These are phyloP conservation scores for Globisporangium sylvaticum DNA, from an alignment of 352 stramenopile genomes.

Conservation along the genomic window DNA sequence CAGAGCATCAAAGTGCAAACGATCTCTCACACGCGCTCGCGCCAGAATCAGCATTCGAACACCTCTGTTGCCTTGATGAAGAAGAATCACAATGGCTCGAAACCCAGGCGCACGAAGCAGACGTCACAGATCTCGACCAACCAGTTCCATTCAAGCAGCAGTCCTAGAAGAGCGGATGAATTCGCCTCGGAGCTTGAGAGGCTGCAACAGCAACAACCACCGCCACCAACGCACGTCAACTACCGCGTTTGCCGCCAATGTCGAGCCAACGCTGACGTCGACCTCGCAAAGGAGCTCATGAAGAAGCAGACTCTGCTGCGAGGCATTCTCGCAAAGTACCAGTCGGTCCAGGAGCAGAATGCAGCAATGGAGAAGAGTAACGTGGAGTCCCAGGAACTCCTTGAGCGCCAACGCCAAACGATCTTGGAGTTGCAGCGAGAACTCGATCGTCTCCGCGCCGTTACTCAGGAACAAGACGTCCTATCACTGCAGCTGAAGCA, in stretches of 20 bases:
- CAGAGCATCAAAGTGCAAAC: constrained; percentile 5
- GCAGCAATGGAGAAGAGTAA: not conserved
- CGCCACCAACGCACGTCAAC: not conserved
- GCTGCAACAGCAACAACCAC: not conserved
- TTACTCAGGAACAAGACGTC: not conserved
- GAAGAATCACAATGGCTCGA: not conserved
- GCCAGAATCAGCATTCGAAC: not conserved
- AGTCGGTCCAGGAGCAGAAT: constrained; percentile 19
- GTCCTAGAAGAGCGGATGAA: not conserved
- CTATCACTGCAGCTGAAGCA: not conserved
- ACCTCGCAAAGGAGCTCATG: constrained; percentile 29
- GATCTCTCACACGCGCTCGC: not conserved
- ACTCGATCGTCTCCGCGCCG: not conserved
- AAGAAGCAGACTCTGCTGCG: constrained; percentile 25
- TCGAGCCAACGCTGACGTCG: constrained; percentile 23
- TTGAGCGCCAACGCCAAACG: constrained; percentile 2
- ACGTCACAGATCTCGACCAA: not conserved
- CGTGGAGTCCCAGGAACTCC: not conserved
- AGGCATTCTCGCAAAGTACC: constrained; percentile 22
- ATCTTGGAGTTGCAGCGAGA: constrained; percentile 8
- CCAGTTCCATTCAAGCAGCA: not conserved
- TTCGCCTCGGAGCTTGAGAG: not conserved
- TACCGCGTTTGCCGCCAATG: constrained; percentile 33
- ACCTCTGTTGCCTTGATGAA: not conserved
- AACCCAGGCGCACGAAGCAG: not conserved